Evolutionary conservation across 2,329 filamentous ascomycete genomes (phyloP), one percentile per base, ranked within the genome.

Genomic region (Penicillium glabrum): DNA sequence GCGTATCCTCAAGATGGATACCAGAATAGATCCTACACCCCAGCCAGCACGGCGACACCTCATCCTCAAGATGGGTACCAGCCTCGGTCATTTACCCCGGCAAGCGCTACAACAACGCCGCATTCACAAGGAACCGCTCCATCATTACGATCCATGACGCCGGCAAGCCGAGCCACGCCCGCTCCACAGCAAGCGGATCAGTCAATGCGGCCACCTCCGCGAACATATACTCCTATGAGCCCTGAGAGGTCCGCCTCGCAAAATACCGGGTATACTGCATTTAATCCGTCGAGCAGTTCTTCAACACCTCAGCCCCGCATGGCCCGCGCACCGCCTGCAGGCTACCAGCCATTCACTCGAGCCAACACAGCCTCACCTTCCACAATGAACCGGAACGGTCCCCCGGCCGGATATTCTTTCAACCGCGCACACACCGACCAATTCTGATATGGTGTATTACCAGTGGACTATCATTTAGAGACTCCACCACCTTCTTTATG

Each of bases 381-480:
- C 1, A 61, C 53, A 13, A 67, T 67, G 60, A 61, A 66, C 37
- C 57, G 61, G 31, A 56, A 62, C 33, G 56, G 54, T 16, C 53
- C 64, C 13, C 62, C 67, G 8, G 53, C 64, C 1, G 58, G 60
- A 13, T 61, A 64, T 41, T 56, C 58, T 8, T 69, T 71, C 56
- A 61, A 66, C 23, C 59, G 65, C n/a, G 33, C 64, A 46, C 56
- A 66, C 31, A 61, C 65, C 1, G 53, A 67, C 35, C 64, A 61
- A 45, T 62, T 60, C 29, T 67, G 44, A 65, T 44, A 21, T 11
- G 27, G 11, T 19, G 11, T 13, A 21, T 45, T 14, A 21, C 14
- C 19, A 21, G 24, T 27, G 21, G 33, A 9, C 11, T 50, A 6
- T 50, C 57, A 37, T 53, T 53, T 2, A 26, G 31, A 23, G 21